Evolutionary conservation across 1,139 yeast species (phyloP), one percentile per base, ranked within the genome.

Genomic region (Kluyveromyces sp.): DNA sequence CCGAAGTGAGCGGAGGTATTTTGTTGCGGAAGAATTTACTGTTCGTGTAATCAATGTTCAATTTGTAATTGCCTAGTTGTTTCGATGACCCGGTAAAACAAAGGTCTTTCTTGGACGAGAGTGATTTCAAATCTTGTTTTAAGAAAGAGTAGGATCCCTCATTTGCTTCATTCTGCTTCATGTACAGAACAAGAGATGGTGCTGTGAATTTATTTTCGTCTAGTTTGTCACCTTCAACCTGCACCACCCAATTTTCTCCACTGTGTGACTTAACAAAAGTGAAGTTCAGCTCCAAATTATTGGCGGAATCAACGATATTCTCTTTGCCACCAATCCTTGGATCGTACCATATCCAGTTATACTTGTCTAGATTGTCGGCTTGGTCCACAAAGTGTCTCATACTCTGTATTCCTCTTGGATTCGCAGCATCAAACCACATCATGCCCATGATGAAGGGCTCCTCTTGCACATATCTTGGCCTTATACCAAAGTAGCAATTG

Each of bases 301-400:
- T 75, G 34, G 76, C 83, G 19, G 67, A 63, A 61, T 92, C 98
- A 37, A 72, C 68, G 33, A 94, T 80, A 1, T 76, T 69, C 57
- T 92, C 94, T 47, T 76, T 70, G 0, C 99, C 98, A 29, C 98
- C 99, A 20, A 66, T 49, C 51, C 97, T 73, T 2, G 96, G 92
- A 60, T 94, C 97, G 61, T 82, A 92, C 39, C 73, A 69, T 17
- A 78, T 73, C 97, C 97, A 92, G 33, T 94, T 89, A 55, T 87
- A 94, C 45, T 76, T 80, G 33, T 71, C 73, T 70, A 88, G 72
- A 38, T 78, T 74, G 55, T 88, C 94, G 33, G 70, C 68, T 54
- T 82, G 89, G 49, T 84, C 92, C 56, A 89, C 87, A 45, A 77
- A 73, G 62, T 92, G 96, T 53, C 96, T 77, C n/a, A 83, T 61